Percentiles rank a stretch among this genome's conserved stretches.
These are phyloP conservation scores for Xerocomus potaroensis DNA, from an alignment of 768 basidiomycete species.

Conservation along the genomic window DNA sequence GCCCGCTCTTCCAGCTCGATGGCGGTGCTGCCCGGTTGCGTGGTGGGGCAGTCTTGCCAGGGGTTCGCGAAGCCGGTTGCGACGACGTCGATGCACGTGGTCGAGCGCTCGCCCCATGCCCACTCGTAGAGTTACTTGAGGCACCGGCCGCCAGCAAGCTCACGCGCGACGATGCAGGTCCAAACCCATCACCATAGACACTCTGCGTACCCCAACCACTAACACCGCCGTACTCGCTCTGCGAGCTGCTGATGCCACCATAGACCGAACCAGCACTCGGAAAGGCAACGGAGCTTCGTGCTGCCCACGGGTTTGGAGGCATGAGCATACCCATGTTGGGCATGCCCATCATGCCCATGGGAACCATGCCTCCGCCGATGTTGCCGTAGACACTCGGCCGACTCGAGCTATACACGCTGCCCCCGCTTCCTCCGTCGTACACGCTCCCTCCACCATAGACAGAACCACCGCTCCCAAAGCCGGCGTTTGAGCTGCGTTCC, in stretches of 20 bases:
- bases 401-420: slow-evolving; percentile 33
- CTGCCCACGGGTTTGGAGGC: slow-evolving; percentile 36
- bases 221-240: slow-evolving; percentile 61
- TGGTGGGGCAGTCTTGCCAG: slow-evolving; percentile 19
- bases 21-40: slow-evolving; percentile 44
- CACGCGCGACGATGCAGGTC: slow-evolving; percentile 31
- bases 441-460: slow-evolving; percentile 42
- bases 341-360: slow-evolving; percentile 41
- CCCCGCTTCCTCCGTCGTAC: slow-evolving; percentile 39
- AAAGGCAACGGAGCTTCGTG: slow-evolving; percentile 45
- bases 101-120: slow-evolving; percentile 23
- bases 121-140: slow-evolving; percentile 14
- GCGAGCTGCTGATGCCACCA: slow-evolving; percentile 46
- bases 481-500: slow-evolving; percentile 69
- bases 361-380: slow-evolving; percentile 30
- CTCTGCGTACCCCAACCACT: slow-evolving; percentile 58
- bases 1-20: slow-evolving; percentile 54
- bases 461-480: slow-evolving; percentile 37
- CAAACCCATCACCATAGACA: slow-evolving; percentile 66
- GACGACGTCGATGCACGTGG: slow-evolving; percentile 32
- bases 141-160: slow-evolving; percentile 1
- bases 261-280: slow-evolving; percentile 55
- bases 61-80: slow-evolving; percentile 1
- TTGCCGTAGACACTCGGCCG: slow-evolving; percentile 45
- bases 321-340: slow-evolving; percentile 36